Base-by-base conservation (phyloP, 305 asterid genomes). In the Petunia hybrid region DNA sequence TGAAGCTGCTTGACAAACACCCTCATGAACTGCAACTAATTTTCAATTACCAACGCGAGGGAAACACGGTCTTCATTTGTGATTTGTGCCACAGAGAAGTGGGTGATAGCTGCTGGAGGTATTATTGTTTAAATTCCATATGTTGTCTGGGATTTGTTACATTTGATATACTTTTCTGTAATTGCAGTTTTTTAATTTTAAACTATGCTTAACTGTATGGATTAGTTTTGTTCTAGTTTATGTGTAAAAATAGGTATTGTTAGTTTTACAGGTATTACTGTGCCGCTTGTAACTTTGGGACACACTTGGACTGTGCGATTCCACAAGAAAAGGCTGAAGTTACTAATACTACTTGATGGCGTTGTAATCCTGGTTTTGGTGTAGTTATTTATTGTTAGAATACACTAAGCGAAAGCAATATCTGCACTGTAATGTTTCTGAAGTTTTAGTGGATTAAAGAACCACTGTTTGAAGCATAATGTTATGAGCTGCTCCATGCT, bases 281-380 rank as follows among this genome's bases (percentile, higher is more conserved):
- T n/a, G 31, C 13, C 64, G 31, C 10, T 4, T 80, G 87, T 62
- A 78, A 80, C 80, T 81, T 81, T 60, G 85, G 83, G 73, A 61
- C 59, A 57, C 87, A 86, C 45, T 78, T 85, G 46, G 81, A 70
- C 16, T 79, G 85, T 38, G 41, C 63, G 43, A 38, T 13, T n/a
- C 45, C 36, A 6, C 67, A 13, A 9, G 64, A 59, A 14, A 59
- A 6, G 64, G 64, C 13, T 35, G 64, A 35, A 59, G 64, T 14
- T 14, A 13, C 14, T 59, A 8, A 9, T 59, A 8, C 31, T 22
- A 22, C 31, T 22, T 22, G 31, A 35, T 59, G 35, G 64, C 64
- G 64, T 22, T 0, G 31, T 22, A 22, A 22, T 22, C 31, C 31
- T 22, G 31, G 31, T 22, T 22, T 22, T 22, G 31, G 31, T 22